These are phyloP conservation scores for Angophora floribunda DNA, from an alignment of 345 rosid genomes.

Conservation along the genomic window DNA sequence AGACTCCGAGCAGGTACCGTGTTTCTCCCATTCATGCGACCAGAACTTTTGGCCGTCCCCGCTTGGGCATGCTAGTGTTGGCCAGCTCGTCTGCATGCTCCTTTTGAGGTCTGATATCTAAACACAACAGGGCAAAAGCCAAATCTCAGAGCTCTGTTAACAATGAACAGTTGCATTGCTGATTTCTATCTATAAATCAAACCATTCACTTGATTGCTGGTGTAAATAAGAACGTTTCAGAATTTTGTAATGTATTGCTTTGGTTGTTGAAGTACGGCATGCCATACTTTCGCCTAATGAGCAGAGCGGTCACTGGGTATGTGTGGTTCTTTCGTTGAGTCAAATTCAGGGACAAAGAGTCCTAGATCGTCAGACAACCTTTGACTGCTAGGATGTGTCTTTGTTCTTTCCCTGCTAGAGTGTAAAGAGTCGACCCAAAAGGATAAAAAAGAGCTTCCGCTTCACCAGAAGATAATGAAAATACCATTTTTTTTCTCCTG, in stretches of 20 bases:
- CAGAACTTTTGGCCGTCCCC: conserved; percentile 48
- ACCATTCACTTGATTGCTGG: neutral
- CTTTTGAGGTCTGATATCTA: conserved; percentile 35
- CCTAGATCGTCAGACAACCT: neutral
- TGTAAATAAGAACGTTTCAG: neutral
- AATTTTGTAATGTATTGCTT: neutral
- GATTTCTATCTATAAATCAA: neutral
- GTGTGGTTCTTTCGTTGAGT: neutral
- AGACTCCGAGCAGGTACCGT: conserved; percentile 89
- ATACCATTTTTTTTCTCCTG: neutral
- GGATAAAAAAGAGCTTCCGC: neutral
- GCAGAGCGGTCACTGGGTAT: neutral
- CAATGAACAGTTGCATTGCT: neutral
- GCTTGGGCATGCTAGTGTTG: conserved; percentile 81
- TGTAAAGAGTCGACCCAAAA: neutral
- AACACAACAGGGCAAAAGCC: neutral
- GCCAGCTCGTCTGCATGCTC: conserved; percentile 68
- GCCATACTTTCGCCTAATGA: neutral
- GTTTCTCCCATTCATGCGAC: conserved; percentile 96
- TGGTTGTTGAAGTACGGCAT: neutral
- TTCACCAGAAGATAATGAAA: neutral
- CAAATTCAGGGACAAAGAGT: neutral
- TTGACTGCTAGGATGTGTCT: neutral
- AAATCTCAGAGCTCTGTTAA: neutral
- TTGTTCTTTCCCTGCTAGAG: neutral